A percentile compares a stretch with the other conserved stretches of the same genome.
phyloP scores from a whole-genome alignment of 2,329 filamentous ascomycete species.

The Lachnellula occidentalis region DNA sequence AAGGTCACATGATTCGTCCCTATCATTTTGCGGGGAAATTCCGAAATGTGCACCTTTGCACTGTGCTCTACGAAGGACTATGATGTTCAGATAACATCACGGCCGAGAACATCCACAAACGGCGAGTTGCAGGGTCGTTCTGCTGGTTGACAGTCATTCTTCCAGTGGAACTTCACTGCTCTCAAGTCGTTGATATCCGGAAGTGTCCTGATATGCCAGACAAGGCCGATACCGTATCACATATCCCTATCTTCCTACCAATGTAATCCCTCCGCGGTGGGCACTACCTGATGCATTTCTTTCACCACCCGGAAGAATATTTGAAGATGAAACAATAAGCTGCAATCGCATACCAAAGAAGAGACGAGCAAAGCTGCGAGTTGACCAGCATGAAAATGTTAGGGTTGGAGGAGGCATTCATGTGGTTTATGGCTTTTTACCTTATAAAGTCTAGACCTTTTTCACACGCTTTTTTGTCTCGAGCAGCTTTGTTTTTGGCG shows the following conservation, averaged over 20 bases:
- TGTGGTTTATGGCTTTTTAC: background rate
- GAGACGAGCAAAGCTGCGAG: background rate
- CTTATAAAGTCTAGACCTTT: conserved; percentile 1
- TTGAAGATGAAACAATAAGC: conserved; percentile 2
- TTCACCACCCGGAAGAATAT: conserved; percentile 3
- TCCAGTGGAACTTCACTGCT: background rate
- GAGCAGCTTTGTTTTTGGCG: background rate
- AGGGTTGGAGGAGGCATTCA: background rate
- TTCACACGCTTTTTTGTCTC: background rate
- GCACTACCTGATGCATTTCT: conserved; percentile 2
- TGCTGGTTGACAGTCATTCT: too few species aligned
- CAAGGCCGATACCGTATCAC: background rate
- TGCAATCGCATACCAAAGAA: conserved; percentile 2
- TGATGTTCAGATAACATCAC: background rate
- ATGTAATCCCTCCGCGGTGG: background rate
- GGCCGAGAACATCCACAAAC: background rate
- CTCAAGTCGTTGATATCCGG: background rate
- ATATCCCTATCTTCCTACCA: background rate
- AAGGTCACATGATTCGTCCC: too few species aligned
- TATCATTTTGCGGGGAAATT: too few species aligned
- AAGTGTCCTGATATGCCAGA: background rate
- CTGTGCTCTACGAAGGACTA: too few species aligned
- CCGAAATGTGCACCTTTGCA: too few species aligned
- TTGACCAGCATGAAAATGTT: background rate
- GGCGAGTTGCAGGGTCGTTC: background rate